Evolutionary conservation across 352 stramenopile genomes (phyloP).

Genomic region (Globisporangium nagaii): DNA sequence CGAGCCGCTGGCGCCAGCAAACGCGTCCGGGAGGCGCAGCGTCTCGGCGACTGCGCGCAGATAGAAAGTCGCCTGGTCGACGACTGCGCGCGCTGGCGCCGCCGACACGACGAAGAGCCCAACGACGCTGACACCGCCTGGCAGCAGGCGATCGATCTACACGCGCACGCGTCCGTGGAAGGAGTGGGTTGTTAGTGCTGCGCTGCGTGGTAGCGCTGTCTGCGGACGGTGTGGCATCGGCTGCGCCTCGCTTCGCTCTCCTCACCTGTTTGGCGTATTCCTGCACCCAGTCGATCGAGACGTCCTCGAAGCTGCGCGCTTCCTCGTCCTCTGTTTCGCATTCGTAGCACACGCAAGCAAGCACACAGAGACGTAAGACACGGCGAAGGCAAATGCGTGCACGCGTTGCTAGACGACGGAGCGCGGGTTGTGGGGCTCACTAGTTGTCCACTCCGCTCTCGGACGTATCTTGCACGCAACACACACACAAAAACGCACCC

Average conservation of each 20-base stretch:
- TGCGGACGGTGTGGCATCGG: too few species aligned
- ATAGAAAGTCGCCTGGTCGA: constrained; percentile 41
- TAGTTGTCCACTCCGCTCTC: too few species aligned
- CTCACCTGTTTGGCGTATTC: constrained; percentile 51
- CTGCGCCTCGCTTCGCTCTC: neutral
- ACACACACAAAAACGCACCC: constrained; percentile 14
- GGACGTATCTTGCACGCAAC: too few species aligned
- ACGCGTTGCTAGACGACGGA: too few species aligned
- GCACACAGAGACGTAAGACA: neutral
- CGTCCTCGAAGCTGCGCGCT: constrained; percentile 30
- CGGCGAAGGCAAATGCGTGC: too few species aligned
- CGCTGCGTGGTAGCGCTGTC: too few species aligned
- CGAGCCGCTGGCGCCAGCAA: constrained; percentile 5
- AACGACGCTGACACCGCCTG: constrained; percentile 43
- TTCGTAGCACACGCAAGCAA: neutral
- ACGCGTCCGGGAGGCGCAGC: constrained; percentile 18
- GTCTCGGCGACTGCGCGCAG: constrained; percentile 39
- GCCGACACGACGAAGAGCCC: constrained; percentile 56
- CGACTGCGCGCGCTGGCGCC: constrained; percentile 13
- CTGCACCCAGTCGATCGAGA: constrained; percentile 62
- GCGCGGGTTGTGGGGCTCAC: too few species aligned
- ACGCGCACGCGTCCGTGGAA: neutral
- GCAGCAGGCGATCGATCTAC: constrained; percentile 50
- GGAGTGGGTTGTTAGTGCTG: too few species aligned
- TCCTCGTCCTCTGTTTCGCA: constrained; percentile 22